Percentiles rank a stretch among this genome's conserved stretches.
phyloP scores from a whole-genome alignment of 345 rosid species.

The Salix brachista region DNA sequence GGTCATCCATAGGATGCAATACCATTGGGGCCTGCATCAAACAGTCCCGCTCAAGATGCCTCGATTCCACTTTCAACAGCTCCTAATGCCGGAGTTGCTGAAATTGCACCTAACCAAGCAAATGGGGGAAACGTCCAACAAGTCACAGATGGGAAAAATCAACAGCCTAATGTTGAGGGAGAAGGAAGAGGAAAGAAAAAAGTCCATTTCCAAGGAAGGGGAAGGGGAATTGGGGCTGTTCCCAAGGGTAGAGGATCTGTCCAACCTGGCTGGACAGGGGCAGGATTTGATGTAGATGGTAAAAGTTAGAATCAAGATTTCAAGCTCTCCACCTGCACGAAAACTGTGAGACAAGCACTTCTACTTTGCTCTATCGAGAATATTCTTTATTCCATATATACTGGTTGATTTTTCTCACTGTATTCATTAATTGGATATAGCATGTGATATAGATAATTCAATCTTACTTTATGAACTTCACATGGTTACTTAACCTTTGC shows the following conservation, averaged over 20 bases:
- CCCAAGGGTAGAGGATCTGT: constrained; percentile 55
- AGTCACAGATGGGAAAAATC: constrained; percentile 32
- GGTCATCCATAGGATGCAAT: constrained; percentile 41
- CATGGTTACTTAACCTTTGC: neutral
- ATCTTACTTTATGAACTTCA: neutral
- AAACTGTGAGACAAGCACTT: constrained; percentile 6
- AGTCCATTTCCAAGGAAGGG: constrained; percentile 57
- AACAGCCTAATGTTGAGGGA: constrained; percentile 40
- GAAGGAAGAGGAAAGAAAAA: constrained; percentile 59
- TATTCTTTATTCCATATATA: neutral
- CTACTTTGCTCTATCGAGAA: neutral
- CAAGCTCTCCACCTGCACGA: constrained; percentile 4
- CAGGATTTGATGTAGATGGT: constrained; percentile 73
- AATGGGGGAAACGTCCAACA: constrained; percentile 1
- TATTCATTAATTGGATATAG: neutral
- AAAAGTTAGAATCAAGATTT: constrained; percentile 35
- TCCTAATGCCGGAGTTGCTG: constrained; percentile 19
- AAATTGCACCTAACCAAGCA: constrained; percentile 23
- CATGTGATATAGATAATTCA: constrained; percentile 4
- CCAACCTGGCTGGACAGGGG: constrained; percentile 70
- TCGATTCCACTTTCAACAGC: constrained; percentile 28
- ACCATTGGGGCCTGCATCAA: constrained; percentile 25
- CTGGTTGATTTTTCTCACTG: neutral
- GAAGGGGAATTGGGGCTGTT: constrained; percentile 53
- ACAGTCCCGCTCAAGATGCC: constrained; percentile 25